phyloP scores from a whole-genome alignment of 768 basidiomycete genomes.

The Lactifluus echinatus region DNA sequence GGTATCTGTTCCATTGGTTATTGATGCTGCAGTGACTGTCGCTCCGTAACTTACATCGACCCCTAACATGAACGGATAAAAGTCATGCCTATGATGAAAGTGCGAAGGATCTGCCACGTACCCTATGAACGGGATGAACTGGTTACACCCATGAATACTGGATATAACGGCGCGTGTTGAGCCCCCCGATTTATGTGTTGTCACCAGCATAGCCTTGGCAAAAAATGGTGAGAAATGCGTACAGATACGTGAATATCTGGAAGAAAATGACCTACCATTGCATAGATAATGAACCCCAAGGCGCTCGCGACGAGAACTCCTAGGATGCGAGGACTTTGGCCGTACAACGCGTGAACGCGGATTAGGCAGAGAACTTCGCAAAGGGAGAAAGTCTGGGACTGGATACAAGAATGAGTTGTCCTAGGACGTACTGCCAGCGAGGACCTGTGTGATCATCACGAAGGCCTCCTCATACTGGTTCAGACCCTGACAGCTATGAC shows the following conservation, averaged over 20 bases:
- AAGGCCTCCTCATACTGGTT: background rate
- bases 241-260: background rate
- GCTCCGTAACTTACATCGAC: background rate
- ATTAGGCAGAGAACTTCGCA: background rate
- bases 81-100: background rate
- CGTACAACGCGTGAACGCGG: slow-evolving; percentile 8
- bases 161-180: background rate
- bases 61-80: background rate
- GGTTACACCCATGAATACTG: background rate
- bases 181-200: background rate
- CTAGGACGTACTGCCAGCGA: background rate
- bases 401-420: too few relatives aligned
- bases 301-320: background rate
- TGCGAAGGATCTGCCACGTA: background rate
- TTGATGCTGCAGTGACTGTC: too few relatives aligned
- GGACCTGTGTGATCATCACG: background rate
- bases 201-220: background rate
- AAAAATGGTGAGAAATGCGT: background rate
- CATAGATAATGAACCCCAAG: background rate
- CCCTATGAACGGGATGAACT: background rate
- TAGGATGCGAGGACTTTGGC: background rate
- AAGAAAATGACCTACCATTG: background rate
- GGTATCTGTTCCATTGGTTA: background rate
- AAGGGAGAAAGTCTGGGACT: background rate
- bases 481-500: background rate